Conservation (phyloP, 2,329 filamentous ascomycete genomes). For the Clathrospora elynae region DNA sequence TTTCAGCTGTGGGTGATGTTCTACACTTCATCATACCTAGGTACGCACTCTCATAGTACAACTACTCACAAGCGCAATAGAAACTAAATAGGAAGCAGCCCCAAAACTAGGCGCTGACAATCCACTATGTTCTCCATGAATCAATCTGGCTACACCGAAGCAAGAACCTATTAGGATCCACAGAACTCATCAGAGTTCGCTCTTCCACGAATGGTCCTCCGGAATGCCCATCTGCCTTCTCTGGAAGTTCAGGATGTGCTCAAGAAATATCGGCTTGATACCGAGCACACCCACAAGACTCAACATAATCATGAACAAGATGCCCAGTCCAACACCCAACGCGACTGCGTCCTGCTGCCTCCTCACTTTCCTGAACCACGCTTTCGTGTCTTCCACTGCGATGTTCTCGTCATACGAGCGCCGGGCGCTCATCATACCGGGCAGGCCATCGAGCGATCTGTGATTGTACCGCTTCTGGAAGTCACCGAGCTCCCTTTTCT, state of each 20-base stretch:
- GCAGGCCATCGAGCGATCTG: constrained; percentile 30
- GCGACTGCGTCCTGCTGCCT: constrained; percentile 32
- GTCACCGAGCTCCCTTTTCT: constrained; percentile 56
- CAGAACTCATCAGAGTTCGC: neutral
- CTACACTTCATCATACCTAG: too few relatives aligned
- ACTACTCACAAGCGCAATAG: too few relatives aligned
- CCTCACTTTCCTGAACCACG: constrained; percentile 30
- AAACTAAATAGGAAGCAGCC: too few relatives aligned
- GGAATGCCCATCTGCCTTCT: constrained; percentile 29
- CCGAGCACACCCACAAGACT: constrained; percentile 23
- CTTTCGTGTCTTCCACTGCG: constrained; percentile 50
- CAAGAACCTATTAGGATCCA: too few relatives aligned
- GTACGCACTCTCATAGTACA: too few relatives aligned
- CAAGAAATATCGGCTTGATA: constrained; percentile 26
- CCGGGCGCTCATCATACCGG: constrained; percentile 52
- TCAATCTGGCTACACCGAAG: too few relatives aligned
- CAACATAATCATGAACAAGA: constrained; percentile 28
- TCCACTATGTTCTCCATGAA: too few relatives aligned
- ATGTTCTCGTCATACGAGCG: constrained; percentile 53
- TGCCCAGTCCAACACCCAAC: constrained; percentile 25
- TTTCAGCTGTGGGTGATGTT: too few relatives aligned
- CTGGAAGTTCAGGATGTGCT: constrained; percentile 31
- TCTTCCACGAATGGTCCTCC: constrained; percentile 19
- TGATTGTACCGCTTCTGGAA: constrained; percentile 64
- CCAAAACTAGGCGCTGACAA: too few relatives aligned